A percentile compares a stretch with the other conserved stretches of the same genome.
phyloP scores from a whole-genome alignment of 2,329 filamentous ascomycete species.

The Zymoseptoria pseudotritici region DNA sequence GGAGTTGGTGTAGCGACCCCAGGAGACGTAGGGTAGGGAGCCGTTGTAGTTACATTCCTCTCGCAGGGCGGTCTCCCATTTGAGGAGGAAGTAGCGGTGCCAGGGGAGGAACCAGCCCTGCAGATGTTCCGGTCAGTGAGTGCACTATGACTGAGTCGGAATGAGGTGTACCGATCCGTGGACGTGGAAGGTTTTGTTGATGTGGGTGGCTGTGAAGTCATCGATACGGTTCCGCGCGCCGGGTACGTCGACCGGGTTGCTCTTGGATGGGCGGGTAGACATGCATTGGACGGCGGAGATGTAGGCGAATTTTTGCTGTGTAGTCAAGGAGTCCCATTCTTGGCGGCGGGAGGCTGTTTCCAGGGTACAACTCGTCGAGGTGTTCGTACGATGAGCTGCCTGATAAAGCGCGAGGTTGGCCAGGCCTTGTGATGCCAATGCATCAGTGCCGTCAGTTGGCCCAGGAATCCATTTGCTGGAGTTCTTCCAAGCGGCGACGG shows the following conservation, averaged over 20 bases:
- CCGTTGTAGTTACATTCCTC: constrained; percentile 41
- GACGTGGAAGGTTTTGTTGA: constrained; percentile 23
- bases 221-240: constrained; percentile 22
- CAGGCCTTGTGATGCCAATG: not conserved
- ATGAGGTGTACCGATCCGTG: constrained; percentile 2
- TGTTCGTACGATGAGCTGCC: not conserved
- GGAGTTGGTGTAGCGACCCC: constrained; percentile 40
- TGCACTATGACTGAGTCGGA: not conserved
- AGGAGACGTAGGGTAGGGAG: constrained; percentile 17
- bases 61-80: constrained; percentile 36
- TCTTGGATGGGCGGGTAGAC: constrained; percentile 20
- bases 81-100: constrained; percentile 38
- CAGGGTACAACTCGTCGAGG: constrained; percentile 13
- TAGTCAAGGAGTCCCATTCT: constrained; percentile 34
- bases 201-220: constrained; percentile 20
- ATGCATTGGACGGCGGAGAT: constrained; percentile 28
- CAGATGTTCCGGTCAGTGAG: not conserved
- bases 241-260: constrained; percentile 14
- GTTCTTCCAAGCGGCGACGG: not conserved
- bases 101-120: constrained; percentile 30
- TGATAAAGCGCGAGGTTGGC: not conserved
- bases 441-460: not conserved
- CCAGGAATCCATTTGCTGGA: not conserved
- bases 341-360: constrained; percentile 34
- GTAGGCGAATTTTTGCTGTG: constrained; percentile 23